These are phyloP conservation scores for Fusarium paranaense DNA, from an alignment of 2,329 filamentous ascomycete genomes.

Conservation along the genomic window DNA sequence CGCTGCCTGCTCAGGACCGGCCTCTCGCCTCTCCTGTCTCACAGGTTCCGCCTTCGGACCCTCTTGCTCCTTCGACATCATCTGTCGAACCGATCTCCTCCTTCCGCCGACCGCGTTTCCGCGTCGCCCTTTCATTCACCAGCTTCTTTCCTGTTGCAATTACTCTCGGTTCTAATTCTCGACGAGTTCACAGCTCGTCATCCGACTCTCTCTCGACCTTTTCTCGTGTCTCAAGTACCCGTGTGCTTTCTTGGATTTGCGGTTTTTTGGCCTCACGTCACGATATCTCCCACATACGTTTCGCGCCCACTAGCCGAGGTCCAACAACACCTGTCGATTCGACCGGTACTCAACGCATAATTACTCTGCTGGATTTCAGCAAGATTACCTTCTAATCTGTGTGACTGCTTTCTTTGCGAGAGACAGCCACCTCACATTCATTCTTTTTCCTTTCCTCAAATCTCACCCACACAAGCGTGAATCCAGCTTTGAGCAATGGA, in stretches of 20 bases:
- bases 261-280: conserved; percentile 31
- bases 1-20: conserved; percentile 16
- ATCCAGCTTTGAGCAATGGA: conserved; percentile 71
- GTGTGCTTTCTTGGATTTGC: conserved; percentile 43
- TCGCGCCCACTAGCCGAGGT: conserved; percentile 30
- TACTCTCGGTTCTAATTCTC: conserved; percentile 41
- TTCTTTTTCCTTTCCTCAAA: conserved; percentile 29
- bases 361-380: conserved; percentile 33
- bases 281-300: conserved; percentile 35
- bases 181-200: conserved; percentile 29
- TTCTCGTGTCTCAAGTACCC: conserved; percentile 28
- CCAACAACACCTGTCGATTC: conserved; percentile 30
- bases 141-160: conserved; percentile 24
- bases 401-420: conserved; percentile 31
- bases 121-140: conserved; percentile 43
- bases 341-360: conserved; percentile 42
- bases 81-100: conserved; percentile 22
- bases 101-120: conserved; percentile 27
- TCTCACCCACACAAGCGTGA: conserved; percentile 24
- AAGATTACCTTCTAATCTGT: conserved; percentile 40
- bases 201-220: conserved; percentile 27
- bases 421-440: conserved; percentile 35
- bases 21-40: conserved; percentile 4
- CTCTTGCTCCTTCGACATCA: conserved; percentile 14
- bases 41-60: conserved; percentile 11